Conservation (phyloP, 2,329 filamentous ascomycete genomes). For the Periglandula ipomoeae region DNA sequence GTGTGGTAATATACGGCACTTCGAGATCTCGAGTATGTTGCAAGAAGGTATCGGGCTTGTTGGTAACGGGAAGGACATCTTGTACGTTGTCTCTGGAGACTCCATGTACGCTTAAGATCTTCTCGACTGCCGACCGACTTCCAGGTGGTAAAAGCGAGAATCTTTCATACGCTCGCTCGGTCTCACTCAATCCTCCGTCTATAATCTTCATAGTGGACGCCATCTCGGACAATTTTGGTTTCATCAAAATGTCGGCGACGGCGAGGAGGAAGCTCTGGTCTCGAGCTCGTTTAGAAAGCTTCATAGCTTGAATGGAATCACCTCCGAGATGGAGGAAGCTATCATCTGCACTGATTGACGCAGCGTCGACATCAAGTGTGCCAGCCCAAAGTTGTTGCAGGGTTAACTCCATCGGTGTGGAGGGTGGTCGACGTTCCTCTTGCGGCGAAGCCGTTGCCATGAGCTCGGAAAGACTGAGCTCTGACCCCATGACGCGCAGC, state of each 20-base stretch:
- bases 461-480: neutral
- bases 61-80: slow-evolving; percentile 2
- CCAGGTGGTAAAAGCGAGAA: slow-evolving; percentile 3
- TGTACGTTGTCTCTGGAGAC: neutral
- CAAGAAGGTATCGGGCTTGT: slow-evolving; percentile 3
- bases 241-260: slow-evolving; percentile 2
- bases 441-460: neutral
- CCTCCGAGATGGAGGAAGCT: slow-evolving; percentile 10
- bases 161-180: neutral
- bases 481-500: neutral
- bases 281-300: neutral
- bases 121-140: neutral
- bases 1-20: slow-evolving; percentile 5
- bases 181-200: neutral
- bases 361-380: neutral
- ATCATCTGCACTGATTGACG: slow-evolving; percentile 5
- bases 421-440: slow-evolving; percentile 5
- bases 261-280: neutral
- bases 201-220: neutral
- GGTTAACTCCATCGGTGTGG: slow-evolving; percentile 9
- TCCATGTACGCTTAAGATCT: neutral
- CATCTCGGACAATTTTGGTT: neutral
- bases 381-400: slow-evolving; percentile 10
- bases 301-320: slow-evolving; percentile 10
- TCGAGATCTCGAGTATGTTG: slow-evolving; percentile 1